phyloP scores from a whole-genome alignment of 164 flowering plant species.

The Macadamia integrifolia region DNA sequence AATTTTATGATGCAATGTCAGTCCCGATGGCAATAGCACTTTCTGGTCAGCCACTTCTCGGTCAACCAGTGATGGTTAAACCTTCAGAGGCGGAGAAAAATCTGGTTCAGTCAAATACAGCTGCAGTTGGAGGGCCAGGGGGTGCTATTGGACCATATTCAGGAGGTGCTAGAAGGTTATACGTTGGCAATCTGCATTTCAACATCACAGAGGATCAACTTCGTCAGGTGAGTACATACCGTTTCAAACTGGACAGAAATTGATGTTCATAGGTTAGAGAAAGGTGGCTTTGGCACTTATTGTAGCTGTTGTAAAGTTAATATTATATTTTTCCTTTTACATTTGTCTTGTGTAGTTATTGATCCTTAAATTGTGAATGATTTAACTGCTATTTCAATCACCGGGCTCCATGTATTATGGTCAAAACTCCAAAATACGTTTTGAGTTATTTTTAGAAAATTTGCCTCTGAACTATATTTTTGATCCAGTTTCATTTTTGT shows the following conservation, averaged over 20 bases:
- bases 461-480: too few relatives aligned
- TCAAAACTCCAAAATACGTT: too few relatives aligned
- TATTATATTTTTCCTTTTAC: background rate
- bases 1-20: constrained; percentile 93
- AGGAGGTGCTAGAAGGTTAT: constrained; percentile 78
- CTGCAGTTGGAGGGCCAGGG: constrained; percentile 44
- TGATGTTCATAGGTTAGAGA: background rate
- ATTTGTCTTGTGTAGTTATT: too few relatives aligned
- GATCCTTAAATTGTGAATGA: too few relatives aligned
- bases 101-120: constrained; percentile 71
- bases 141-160: constrained; percentile 57
- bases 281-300: too few relatives aligned
- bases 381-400: too few relatives aligned
- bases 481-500: too few relatives aligned
- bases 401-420: too few relatives aligned
- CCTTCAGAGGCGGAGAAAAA: constrained; percentile 99
- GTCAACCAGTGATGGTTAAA: constrained; percentile 92
- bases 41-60: constrained; percentile 83
- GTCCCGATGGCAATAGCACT: constrained; percentile 98
- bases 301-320: too few relatives aligned
- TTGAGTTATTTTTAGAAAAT: too few relatives aligned
- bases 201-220: constrained; percentile 84
- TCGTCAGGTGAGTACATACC: constrained; percentile 51
- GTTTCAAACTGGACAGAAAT: background rate
- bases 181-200: constrained; percentile 85